Conservation (phyloP, 2,329 filamentous ascomycete species). For the Talaromyces sp. region DNA sequence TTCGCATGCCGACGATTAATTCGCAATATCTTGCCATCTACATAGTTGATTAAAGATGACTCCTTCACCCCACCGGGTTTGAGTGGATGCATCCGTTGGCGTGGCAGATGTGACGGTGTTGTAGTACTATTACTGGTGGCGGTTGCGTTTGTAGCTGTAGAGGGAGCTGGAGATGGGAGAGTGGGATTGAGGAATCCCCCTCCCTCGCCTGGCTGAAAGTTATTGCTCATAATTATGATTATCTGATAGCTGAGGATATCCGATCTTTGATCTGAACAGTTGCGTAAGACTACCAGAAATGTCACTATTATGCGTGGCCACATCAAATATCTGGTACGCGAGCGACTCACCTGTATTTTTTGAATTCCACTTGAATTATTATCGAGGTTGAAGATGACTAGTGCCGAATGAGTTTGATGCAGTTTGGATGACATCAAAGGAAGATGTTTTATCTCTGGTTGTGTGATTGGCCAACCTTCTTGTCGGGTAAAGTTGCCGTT, state of each 20-base stretch:
- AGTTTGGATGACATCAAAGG: constrained; percentile 1
- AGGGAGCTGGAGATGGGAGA: constrained; percentile 48
- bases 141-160: constrained; percentile 40
- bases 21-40: constrained; percentile 52
- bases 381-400: not conserved
- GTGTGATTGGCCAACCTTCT: not conserved
- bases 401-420: not conserved
- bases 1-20: constrained; percentile 55
- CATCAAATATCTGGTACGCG: not conserved
- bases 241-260: no score
- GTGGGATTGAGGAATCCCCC: constrained; percentile 44
- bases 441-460: not conserved
- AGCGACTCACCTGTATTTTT: not conserved
- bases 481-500: constrained; percentile 15
- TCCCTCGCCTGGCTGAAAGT: not conserved
- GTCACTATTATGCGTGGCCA: not conserved
- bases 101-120: constrained; percentile 46
- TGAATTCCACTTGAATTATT: not conserved
- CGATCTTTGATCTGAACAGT: no score
- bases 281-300: not conserved
- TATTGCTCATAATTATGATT: not conserved
- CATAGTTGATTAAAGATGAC: constrained; percentile 54
- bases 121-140: constrained; percentile 21
- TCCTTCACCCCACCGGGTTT: constrained; percentile 58
- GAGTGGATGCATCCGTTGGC: constrained; percentile 52